Base-by-base conservation (phyloP, 805 yeast species). In the Dipodascopsis tothii region DNA sequence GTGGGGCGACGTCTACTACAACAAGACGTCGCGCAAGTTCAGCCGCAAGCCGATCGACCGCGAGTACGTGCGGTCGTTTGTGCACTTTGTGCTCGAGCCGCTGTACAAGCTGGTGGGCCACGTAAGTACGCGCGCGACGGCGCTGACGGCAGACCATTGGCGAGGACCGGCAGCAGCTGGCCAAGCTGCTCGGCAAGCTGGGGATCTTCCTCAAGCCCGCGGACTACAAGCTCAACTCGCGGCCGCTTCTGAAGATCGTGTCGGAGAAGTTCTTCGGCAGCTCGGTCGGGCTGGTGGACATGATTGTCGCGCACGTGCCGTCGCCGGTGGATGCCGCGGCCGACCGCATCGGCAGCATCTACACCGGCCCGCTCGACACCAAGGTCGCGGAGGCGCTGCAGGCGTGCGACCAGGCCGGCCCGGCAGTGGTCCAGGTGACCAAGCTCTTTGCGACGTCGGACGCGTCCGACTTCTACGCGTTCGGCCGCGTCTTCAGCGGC, bases 1-100 rank as follows among this genome's bases (percentile, higher is more conserved):
- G 18, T 88, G 96, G 96, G 96, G 95, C 0, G 80, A 81, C 48
- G 57, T 77, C 4, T 78, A 70, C 53, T 84, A 66, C 57, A 62
- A 75, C 40, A 54, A 64, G 1, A 43, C 49, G 0, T 52, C 64
- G 1, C 70, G 74, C 6, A 71, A 65, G 41, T 80, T 86, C 52
- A 57, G 70, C 0, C 59, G 59, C 0, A 28, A 54, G 51, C 38
- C 65, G 63, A 42, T 43, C 35, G 37, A 59, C 46, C 41, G 52
- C 22, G 57, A 61, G 0, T 37, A 49, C 11, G 58, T 47, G 45
- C 47, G 65, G 33, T 60, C 85, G 1, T 83, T 90, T 60, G 71
- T 73, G 4, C 67, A 70, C 36, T 81, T 86, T 54, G 70, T 92
- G 5, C 63, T 87, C 5, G 77, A 76, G 21, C 98, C 97, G 2